These are phyloP conservation scores for Penicillium maclennaniae DNA, from an alignment of 495 filamentous ascomycete species.

Conservation along the genomic window DNA sequence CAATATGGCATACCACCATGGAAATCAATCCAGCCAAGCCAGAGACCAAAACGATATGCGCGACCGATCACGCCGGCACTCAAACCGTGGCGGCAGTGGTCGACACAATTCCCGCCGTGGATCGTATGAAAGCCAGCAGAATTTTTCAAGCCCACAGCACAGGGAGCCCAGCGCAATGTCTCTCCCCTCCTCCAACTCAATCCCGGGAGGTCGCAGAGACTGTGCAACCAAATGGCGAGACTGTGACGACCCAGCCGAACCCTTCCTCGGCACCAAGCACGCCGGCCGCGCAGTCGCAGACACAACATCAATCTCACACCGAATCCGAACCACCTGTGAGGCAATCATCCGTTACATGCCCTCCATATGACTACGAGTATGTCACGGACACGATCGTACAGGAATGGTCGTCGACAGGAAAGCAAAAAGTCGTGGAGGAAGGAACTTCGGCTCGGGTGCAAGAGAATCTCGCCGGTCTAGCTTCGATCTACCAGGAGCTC, in stretches of 20 bases:
- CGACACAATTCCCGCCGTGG: slow-evolving; percentile 35
- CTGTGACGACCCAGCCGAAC: slow-evolving; percentile 14
- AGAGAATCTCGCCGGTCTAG: slow-evolving; percentile 62
- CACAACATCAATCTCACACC: slow-evolving; percentile 16
- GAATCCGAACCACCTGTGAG: slow-evolving; percentile 10
- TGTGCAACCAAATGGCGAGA: slow-evolving; percentile 24
- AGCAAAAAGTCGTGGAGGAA: slow-evolving; percentile 40
- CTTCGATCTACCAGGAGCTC: slow-evolving; percentile 80
- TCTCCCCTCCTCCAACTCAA: slow-evolving; percentile 30
- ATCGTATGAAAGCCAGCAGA: slow-evolving; percentile 29
- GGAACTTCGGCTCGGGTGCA: slow-evolving; percentile 54
- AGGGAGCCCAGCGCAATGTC: slow-evolving; percentile 37
- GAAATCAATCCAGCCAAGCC: slow-evolving; percentile 32
- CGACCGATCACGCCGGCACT: slow-evolving; percentile 39
- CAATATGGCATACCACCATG: slow-evolving; percentile 50
- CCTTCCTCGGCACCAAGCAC: slow-evolving; percentile 28
- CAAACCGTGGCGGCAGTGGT: slow-evolving; percentile 38
- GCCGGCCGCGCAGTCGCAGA: slow-evolving; percentile 22
- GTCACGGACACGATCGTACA: slow-evolving; percentile 47
- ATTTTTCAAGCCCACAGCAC: slow-evolving; percentile 28
- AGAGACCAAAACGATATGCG: slow-evolving; percentile 45
- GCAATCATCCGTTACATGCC: slow-evolving; percentile 20
- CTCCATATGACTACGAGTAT: slow-evolving; percentile 54
- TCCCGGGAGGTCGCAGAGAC: slow-evolving; percentile 24
- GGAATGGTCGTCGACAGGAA: slow-evolving; percentile 49